A percentile compares a stretch with the other conserved stretches of the same genome.
Evolutionary conservation across 2,329 filamentous ascomycete species (phyloP).

Genomic region (Penicillium sclerotiorum): DNA sequence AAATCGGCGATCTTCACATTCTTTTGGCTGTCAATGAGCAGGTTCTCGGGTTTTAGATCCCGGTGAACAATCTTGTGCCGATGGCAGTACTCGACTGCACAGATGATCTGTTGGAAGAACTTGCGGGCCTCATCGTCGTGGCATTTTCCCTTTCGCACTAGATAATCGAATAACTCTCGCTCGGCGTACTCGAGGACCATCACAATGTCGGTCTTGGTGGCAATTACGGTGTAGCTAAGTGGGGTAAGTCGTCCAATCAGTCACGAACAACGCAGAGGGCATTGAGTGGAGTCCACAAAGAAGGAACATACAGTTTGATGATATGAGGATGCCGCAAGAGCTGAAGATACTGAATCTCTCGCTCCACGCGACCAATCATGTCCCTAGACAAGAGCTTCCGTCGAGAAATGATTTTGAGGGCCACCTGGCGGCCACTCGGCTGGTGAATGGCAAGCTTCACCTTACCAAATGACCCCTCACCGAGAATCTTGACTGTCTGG

Average conservation of each 20-base stretch:
- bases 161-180: conserved; percentile 96
- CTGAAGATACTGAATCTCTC: conserved; percentile 97
- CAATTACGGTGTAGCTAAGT: conserved; percentile 91
- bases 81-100: conserved; percentile 98
- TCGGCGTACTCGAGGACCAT: conserved; percentile 99
- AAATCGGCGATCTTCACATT: conserved; percentile 99
- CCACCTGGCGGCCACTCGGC: conserved; percentile 90
- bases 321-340: conserved; percentile 95
- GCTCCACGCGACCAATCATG: conserved; percentile 96
- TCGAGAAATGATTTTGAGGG: conserved; percentile 94
- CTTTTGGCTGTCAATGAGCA: conserved; percentile 89
- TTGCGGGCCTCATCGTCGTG: conserved; percentile 89
- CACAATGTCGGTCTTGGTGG: conserved; percentile 90
- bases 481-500: conserved; percentile 83
- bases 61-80: conserved; percentile 98
- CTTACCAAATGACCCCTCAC: conserved; percentile 97
- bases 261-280: neutral
- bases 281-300: neutral
- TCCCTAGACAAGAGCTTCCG: conserved; percentile 96
- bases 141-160: conserved; percentile 91
- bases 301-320: conserved; percentile 81
- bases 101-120: conserved; percentile 99
- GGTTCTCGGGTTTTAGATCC: conserved; percentile 95
- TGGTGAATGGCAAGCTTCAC: conserved; percentile 95
- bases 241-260: conserved; percentile 17